Evolutionary conservation across 2,329 filamentous ascomycete species (phyloP).

Genomic region (Stagonosporopsis tanaceti): DNA sequence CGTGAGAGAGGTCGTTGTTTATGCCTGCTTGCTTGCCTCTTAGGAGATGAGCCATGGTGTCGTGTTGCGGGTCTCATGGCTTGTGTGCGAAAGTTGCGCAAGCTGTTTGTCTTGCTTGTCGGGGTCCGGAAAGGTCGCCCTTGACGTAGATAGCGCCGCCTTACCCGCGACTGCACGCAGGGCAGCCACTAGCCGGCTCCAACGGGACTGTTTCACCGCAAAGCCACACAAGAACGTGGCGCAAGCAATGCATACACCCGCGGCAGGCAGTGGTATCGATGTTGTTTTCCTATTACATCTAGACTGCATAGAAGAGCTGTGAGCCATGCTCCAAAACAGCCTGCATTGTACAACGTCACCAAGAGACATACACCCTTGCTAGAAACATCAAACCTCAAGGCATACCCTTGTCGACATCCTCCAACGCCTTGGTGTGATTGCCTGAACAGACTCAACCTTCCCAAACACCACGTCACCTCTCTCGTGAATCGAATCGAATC

Average conservation of each 20-base stretch:
- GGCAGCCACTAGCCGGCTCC: conserved; percentile 26
- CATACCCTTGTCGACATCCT: conserved; percentile 1
- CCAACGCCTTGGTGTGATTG: conserved; percentile 29
- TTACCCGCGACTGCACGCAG: conserved; percentile 24
- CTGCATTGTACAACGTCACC: conserved; percentile 1
- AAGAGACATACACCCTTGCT: conserved; percentile 1
- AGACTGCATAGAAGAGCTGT: conserved; percentile 1
- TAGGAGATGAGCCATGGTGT: conserved; percentile 82
- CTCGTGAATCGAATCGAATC: not conserved
- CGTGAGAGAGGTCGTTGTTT: conserved; percentile 86
- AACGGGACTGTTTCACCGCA: conserved; percentile 9
- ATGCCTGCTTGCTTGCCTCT: conserved; percentile 93
- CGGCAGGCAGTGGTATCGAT: not conserved
- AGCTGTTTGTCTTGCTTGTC: conserved; percentile 22
- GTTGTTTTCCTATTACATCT: conserved; percentile 12
- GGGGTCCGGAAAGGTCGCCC: conserved; percentile 20
- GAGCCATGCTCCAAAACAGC: conserved; percentile 12
- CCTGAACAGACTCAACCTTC: conserved; percentile 24
- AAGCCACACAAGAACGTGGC: not conserved
- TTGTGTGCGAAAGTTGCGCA: conserved; percentile 22
- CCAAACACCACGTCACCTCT: not conserved
- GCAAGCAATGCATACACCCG: not conserved
- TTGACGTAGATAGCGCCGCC: conserved; percentile 19
- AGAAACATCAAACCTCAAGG: conserved; percentile 5
- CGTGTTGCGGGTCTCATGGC: conserved; percentile 39